Percentiles rank a stretch among this genome's conserved stretches.
These are phyloP conservation scores for Dendrobium huoshanense DNA, from an alignment of 106 monocot genomes.

Conservation along the genomic window DNA sequence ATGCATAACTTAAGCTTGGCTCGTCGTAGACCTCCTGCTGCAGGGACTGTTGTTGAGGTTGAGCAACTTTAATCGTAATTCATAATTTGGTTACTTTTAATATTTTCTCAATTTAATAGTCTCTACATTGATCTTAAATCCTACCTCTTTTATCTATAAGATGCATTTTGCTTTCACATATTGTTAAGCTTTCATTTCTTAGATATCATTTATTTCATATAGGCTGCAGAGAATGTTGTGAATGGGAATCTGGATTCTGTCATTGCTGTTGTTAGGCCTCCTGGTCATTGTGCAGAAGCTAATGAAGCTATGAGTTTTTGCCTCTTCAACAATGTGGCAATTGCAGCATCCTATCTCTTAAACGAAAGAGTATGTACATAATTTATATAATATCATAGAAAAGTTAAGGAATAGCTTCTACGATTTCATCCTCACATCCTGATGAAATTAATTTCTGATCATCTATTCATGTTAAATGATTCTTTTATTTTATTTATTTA, in stretches of 20 bases:
- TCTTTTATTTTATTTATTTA: no score
- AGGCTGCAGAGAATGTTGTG: no score
- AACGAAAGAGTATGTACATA: constrained; percentile 51
- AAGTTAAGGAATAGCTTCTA: neutral
- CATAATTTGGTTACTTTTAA: no score
- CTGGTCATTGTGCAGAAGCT: no score
- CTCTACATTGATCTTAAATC: neutral
- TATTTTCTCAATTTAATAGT: no score
- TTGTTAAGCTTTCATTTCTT: neutral
- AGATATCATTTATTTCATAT: neutral
- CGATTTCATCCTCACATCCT: neutral
- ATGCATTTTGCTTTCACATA: neutral
- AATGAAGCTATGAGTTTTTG: no score
- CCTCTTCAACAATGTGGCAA: no score
- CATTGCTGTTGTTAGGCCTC: no score
- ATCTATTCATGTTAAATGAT: no score
- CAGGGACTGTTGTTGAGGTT: constrained; percentile 80
- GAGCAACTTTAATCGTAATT: no score
- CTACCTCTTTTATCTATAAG: neutral
- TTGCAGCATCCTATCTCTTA: constrained; percentile 35
- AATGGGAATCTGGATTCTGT: no score
- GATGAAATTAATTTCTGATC: neutral
- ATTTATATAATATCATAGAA: neutral
- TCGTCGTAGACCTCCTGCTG: constrained; percentile 43
- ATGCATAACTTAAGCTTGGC: no score